A percentile compares a stretch with the other conserved stretches of the same genome.
phyloP scores from a whole-genome alignment of 192 early-diverging fungal species.

The Allomyces macrogynus region DNA sequence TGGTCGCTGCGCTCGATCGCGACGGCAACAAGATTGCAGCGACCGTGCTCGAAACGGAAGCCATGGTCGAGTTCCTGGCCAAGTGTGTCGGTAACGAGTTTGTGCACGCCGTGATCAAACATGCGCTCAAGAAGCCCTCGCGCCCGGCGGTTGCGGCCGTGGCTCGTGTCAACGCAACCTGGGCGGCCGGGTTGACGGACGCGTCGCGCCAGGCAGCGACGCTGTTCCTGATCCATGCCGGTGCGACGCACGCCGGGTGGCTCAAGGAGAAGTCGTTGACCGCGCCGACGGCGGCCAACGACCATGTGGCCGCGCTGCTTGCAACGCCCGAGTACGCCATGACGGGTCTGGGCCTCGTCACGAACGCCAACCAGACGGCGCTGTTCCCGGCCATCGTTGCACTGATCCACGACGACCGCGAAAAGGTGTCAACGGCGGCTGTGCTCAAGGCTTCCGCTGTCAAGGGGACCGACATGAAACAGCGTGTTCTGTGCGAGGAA shows the following conservation, averaged over 20 bases:
- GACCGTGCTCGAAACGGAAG: not conserved
- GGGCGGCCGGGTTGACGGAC: not conserved
- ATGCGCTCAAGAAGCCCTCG: not conserved
- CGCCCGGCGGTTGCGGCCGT: not conserved
- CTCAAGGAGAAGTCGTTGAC: not conserved
- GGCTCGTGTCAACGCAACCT: not conserved
- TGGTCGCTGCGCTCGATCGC: slow-evolving; percentile 21
- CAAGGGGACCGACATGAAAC: not conserved
- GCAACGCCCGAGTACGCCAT: not conserved
- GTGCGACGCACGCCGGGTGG: not conserved
- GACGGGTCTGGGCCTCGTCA: not conserved
- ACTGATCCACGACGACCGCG: not conserved
- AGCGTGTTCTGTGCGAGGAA: not conserved
- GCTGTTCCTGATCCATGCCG: not conserved
- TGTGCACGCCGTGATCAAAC: not conserved
- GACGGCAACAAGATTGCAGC: slow-evolving; percentile 12
- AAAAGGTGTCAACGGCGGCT: not conserved
- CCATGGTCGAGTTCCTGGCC: not conserved
- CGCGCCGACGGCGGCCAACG: not conserved
- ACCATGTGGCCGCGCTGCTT: not conserved
- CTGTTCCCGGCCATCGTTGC: not conserved
- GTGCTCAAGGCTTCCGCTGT: not conserved
- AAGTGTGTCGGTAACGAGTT: not conserved
- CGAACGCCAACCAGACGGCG: not conserved
- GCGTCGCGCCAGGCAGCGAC: not conserved